phyloP scores from a whole-genome alignment of 2,329 filamentous ascomycete genomes.

The Thielaviopsis populi region DNA sequence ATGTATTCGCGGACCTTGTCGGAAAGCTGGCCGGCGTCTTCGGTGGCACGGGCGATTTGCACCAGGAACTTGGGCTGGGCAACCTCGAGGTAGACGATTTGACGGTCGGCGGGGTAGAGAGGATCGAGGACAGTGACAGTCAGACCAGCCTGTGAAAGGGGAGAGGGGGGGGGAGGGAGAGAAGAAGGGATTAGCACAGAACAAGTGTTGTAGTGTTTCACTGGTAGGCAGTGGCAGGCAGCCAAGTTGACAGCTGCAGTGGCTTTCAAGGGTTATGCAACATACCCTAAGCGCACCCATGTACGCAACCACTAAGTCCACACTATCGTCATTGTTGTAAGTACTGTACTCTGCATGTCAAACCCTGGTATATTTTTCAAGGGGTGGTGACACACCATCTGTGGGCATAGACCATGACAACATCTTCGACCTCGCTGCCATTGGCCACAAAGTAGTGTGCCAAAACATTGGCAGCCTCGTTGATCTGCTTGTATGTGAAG shows the following conservation, averaged over 20 bases:
- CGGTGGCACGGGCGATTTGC: constrained; percentile 54
- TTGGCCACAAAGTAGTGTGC: constrained; percentile 63
- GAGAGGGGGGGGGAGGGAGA: neutral
- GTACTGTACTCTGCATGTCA: neutral
- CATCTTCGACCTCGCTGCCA: constrained; percentile 64
- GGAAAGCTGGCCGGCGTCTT: constrained; percentile 39
- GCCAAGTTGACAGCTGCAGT: neutral
- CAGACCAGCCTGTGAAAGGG: constrained; percentile 33
- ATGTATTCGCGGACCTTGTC: constrained; percentile 48
- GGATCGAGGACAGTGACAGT: constrained; percentile 61
- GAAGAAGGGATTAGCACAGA: neutral
- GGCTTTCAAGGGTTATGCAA: constrained; percentile 21
- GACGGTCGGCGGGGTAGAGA: constrained; percentile 49
- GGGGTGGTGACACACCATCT: constrained; percentile 38
- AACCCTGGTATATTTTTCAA: neutral
- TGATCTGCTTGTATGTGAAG: constrained; percentile 77
- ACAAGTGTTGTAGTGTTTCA: neutral
- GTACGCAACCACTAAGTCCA: constrained; percentile 50
- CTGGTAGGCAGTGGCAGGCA: neutral
- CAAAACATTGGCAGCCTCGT: constrained; percentile 66
- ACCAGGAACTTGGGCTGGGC: constrained; percentile 59
- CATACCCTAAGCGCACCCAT: constrained; percentile 50
- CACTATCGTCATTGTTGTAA: constrained; percentile 23
- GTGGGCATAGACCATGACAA: constrained; percentile 86
- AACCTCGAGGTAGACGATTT: constrained; percentile 57